Conservation (phyloP, 768 basidiomycete species). For the Lentinula aciculospora region DNA sequence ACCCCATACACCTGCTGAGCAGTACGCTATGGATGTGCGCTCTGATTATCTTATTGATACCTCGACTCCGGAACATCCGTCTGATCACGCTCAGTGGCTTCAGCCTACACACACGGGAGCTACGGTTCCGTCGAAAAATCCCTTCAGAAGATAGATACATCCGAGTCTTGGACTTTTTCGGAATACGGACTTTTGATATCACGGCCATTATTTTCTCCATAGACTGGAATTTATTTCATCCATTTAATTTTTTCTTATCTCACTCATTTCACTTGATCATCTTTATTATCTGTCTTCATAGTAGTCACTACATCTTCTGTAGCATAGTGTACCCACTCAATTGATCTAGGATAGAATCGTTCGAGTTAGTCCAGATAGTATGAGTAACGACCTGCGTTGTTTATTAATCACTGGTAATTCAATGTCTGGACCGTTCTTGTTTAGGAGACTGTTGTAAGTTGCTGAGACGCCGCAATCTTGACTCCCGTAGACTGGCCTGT, state of each 20-base stretch:
- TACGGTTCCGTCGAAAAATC: constrained; percentile 46
- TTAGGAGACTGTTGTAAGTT: too few relatives aligned
- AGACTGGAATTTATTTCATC: constrained; percentile 2
- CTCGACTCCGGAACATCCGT: constrained; percentile 18
- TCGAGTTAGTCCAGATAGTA: too few relatives aligned
- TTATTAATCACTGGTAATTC: neutral
- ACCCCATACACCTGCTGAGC: constrained; percentile 52
- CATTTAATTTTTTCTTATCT: neutral
- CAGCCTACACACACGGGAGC: constrained; percentile 27
- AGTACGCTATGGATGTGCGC: constrained; percentile 39
- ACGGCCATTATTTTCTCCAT: neutral
- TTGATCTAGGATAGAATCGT: neutral
- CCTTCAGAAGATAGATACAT: constrained; percentile 43
- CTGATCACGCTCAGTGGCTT: constrained; percentile 35
- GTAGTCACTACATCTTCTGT: neutral
- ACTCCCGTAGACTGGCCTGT: too few relatives aligned
- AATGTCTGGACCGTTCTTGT: neutral
- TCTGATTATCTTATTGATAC: constrained; percentile 4
- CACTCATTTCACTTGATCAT: neutral
- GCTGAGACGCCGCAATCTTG: too few relatives aligned
- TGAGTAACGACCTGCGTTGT: neutral
- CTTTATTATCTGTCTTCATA: neutral
- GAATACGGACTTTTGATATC: neutral
- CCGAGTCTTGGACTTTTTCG: constrained; percentile 1
- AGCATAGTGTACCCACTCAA: neutral